Evolutionary conservation across 768 basidiomycete species (phyloP).

Genomic region (Daedaleopsis nitida): DNA sequence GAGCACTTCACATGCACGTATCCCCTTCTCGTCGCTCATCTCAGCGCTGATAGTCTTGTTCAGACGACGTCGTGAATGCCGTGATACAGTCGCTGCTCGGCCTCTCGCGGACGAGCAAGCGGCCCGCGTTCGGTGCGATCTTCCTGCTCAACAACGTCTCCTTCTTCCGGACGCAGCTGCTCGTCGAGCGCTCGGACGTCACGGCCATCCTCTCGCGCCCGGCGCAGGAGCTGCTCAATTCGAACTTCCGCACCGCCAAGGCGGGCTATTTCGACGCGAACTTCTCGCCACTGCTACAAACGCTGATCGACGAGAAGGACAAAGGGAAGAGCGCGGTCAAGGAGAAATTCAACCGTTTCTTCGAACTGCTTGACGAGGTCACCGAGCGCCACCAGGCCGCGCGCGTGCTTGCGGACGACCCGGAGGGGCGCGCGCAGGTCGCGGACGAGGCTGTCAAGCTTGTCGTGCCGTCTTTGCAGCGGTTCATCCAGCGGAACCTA

Average conservation of each 20-base stretch:
- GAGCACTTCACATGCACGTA: slow-evolving; percentile 76
- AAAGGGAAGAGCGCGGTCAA: slow-evolving; percentile 65
- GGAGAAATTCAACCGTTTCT: slow-evolving; percentile 83
- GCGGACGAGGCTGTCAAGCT: slow-evolving; percentile 77
- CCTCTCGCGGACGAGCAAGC: slow-evolving; percentile 58
- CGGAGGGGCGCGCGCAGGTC: slow-evolving; percentile 55
- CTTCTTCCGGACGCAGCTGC: slow-evolving; percentile 62
- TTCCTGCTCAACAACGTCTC: slow-evolving; percentile 82
- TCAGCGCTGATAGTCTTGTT: not conserved
- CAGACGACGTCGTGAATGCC: slow-evolving; percentile 78
- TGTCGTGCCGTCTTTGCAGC: slow-evolving; percentile 72
- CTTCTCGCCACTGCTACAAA: slow-evolving; percentile 75
- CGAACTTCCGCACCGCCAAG: slow-evolving; percentile 78
- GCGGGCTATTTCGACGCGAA: slow-evolving; percentile 84
- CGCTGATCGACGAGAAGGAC: slow-evolving; percentile 50
- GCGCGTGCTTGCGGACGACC: slow-evolving; percentile 71
- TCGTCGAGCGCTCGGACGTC: slow-evolving; percentile 49
- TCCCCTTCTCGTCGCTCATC: not conserved
- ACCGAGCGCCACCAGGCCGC: slow-evolving; percentile 73
- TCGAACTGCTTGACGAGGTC: slow-evolving; percentile 78
- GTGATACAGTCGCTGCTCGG: slow-evolving; percentile 60
- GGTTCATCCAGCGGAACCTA: slow-evolving; percentile 72
- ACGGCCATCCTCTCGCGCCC: slow-evolving; percentile 58
- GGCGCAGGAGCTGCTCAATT: slow-evolving; percentile 62
- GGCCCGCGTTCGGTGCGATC: slow-evolving; percentile 69